Percentiles rank a stretch among this genome's conserved stretches.
phyloP scores from a whole-genome alignment of 352 stramenopile species.

The Globisporangium okanoganense region DNA sequence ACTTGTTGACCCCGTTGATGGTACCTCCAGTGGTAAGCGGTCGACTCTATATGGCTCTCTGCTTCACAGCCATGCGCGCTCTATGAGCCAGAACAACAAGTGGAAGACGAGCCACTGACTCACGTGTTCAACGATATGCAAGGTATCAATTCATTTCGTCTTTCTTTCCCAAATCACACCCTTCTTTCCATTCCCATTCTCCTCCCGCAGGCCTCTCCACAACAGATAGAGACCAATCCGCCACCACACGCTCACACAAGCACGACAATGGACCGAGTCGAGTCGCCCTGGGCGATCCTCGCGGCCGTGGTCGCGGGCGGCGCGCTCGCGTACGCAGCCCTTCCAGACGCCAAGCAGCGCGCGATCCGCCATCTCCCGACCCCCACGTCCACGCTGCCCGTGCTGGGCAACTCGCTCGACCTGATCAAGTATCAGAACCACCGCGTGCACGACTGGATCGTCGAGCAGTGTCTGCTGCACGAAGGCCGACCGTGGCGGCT shows the following conservation, averaged over 20 bases:
- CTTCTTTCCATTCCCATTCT: not conserved
- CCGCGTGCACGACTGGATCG: conserved; percentile 46
- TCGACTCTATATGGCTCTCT: not conserved
- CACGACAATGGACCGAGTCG: not conserved
- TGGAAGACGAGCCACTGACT: not conserved
- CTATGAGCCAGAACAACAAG: not conserved
- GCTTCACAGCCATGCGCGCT: too few species aligned
- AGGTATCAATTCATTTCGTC: not conserved
- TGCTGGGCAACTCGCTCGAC: conserved; percentile 46
- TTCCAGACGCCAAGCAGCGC: conserved; percentile 12
- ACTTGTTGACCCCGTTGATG: not conserved
- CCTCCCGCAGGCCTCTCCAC: not conserved
- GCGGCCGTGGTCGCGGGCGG: conserved; percentile 1
- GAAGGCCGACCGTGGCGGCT: conserved; percentile 35
- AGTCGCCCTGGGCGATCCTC: not conserved
- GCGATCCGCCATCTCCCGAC: conserved; percentile 20
- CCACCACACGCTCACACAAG: not conserved
- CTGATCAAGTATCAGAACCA: conserved; percentile 32
- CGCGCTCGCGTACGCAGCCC: conserved; percentile 6
- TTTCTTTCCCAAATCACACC: not conserved
- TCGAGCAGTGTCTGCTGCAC: conserved; percentile 35
- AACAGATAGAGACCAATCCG: not conserved
- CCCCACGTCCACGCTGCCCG: conserved; percentile 30
- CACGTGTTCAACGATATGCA: not conserved
- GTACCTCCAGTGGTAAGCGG: not conserved